Evolutionary conservation across 1,284 basidiomycete genomes (phyloP).

Genomic region (Melampsora medusae): DNA sequence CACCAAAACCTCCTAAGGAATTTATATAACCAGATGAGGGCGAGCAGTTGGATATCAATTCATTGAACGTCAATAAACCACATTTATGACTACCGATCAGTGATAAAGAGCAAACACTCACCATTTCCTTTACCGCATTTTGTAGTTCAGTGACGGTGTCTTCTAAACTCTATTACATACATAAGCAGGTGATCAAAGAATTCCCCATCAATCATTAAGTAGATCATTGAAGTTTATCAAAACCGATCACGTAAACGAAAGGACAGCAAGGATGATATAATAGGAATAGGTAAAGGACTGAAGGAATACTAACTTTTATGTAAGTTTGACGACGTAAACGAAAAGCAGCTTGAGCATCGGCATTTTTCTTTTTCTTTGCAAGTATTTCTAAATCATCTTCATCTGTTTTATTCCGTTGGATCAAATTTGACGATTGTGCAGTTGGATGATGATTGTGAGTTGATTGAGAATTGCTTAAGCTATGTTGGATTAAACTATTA

Average conservation of each 20-base stretch:
- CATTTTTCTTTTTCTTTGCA: constrained; percentile 42
- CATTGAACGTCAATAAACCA: too few relatives aligned
- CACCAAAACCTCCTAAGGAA: constrained; percentile 13
- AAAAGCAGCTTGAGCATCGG: constrained; percentile 39
- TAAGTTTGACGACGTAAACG: constrained; percentile 37
- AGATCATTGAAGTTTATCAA: background rate
- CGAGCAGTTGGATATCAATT: too few relatives aligned
- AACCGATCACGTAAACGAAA: background rate
- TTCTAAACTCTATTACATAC: constrained; percentile 34
- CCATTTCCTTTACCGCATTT: constrained; percentile 30
- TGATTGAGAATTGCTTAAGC: too few relatives aligned
- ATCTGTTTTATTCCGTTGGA: too few relatives aligned
- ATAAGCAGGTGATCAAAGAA: background rate
- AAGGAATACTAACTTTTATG: constrained; percentile 27
- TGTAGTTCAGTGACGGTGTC: constrained; percentile 27
- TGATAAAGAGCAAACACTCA: background rate
- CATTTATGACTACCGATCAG: too few relatives aligned
- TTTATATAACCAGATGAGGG: background rate
- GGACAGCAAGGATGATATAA: background rate
- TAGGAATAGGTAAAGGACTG: background rate
- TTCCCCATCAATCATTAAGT: background rate
- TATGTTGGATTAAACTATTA: too few relatives aligned
- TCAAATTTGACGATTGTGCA: background rate
- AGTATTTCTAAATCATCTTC: constrained; percentile 7
- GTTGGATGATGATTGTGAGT: too few relatives aligned